Evolutionary conservation across 257 asterid species (phyloP).

Genomic region (Agastache rugosa): DNA sequence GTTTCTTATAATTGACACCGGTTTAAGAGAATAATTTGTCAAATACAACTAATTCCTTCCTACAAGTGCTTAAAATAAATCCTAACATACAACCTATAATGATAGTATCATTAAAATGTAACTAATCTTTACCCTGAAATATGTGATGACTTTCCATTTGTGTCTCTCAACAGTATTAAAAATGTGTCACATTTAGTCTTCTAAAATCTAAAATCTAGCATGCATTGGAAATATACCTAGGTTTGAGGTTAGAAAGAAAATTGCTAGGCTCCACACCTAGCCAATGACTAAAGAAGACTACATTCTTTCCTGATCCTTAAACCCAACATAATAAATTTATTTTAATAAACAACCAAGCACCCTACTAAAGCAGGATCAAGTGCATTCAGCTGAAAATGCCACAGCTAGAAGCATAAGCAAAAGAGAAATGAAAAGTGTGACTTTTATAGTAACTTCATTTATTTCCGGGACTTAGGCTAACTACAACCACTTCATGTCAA

Average conservation of each 20-base stretch:
- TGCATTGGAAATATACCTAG: constrained; percentile 23
- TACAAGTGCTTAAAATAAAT: constrained; percentile 26
- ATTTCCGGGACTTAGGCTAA: constrained; percentile 6
- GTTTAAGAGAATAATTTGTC: constrained; percentile 10
- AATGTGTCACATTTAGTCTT: constrained; percentile 10
- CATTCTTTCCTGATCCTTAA: neutral
- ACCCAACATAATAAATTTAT: constrained; percentile 22
- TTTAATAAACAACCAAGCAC: constrained; percentile 12
- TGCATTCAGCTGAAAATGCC: constrained; percentile 14
- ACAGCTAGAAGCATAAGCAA: constrained; percentile 1
- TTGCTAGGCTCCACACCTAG: neutral
- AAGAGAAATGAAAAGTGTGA: neutral
- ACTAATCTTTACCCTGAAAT: neutral
- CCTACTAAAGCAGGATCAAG: constrained; percentile 5
- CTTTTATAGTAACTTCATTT: neutral
- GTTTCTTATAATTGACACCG: constrained; percentile 20
- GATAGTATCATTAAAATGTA: constrained; percentile 24
- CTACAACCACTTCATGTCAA: constrained; percentile 18
- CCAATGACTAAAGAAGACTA: neutral
- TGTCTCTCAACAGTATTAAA: constrained; percentile 8
- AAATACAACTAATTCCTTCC: constrained; percentile 22
- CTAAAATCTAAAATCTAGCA: neutral
- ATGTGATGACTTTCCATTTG: neutral
- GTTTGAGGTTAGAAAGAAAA: neutral
- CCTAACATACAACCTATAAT: neutral